Conservation (phyloP, 805 yeast species). For the Lipomyces lipofer region DNA sequence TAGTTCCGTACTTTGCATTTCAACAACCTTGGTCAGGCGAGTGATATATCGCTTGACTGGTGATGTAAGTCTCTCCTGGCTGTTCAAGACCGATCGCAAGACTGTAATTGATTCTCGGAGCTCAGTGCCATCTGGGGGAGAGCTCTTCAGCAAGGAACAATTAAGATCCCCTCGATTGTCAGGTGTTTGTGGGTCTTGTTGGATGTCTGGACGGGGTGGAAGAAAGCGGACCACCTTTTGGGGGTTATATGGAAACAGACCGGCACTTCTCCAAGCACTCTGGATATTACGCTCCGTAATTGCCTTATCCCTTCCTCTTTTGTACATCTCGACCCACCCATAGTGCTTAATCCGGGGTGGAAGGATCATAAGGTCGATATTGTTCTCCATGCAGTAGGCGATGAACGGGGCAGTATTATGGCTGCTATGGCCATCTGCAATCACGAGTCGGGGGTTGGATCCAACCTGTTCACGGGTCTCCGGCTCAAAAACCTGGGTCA, state of each 20-base stretch:
- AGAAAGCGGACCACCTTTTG: neutral
- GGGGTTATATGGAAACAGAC: neutral
- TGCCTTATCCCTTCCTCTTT: neutral
- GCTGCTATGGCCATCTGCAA: neutral
- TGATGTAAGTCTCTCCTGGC: neutral
- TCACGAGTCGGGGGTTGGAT: neutral
- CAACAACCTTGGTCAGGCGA: neutral
- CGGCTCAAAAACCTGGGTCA: neutral
- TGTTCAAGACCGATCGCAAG: neutral
- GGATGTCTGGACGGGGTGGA: too few relatives aligned
- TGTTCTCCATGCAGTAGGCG: neutral
- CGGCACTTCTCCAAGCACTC: neutral
- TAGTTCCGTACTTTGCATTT: neutral
- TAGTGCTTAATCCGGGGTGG: neutral
- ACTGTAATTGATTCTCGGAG: neutral
- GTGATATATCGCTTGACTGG: neutral
- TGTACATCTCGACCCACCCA: neutral
- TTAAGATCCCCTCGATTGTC: neutral
- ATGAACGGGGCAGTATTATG: neutral
- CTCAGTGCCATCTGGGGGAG: neutral
- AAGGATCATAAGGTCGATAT: neutral
- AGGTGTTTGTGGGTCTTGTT: neutral
- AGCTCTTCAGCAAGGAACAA: neutral
- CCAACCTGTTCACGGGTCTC: neutral
- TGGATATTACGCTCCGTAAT: neutral